These are phyloP conservation scores for Ganoderma lucidum DNA, from an alignment of 1,284 basidiomycete species.

Conservation along the genomic window DNA sequence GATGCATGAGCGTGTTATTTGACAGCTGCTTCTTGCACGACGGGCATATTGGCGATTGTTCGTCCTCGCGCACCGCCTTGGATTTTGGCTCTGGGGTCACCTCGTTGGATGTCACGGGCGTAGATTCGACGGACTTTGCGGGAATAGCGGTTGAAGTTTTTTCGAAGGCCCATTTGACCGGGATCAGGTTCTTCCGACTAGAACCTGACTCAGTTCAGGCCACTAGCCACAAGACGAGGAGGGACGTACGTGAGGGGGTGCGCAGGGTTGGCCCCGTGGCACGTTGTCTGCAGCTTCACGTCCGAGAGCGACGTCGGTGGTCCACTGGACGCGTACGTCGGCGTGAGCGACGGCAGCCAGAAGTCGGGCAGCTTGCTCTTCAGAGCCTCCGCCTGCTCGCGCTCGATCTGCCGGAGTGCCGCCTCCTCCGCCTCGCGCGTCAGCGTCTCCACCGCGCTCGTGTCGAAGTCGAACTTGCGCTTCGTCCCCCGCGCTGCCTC, in stretches of 20 bases:
- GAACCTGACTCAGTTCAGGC: neutral
- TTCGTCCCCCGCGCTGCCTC: conserved; percentile 63
- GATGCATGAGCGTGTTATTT: conserved; percentile 74
- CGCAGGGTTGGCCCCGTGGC: conserved; percentile 76
- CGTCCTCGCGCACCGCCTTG: conserved; percentile 55
- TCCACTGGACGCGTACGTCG: conserved; percentile 72
- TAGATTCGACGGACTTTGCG: conserved; percentile 51
- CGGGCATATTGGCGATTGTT: conserved; percentile 76
- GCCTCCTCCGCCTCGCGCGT: conserved; percentile 85
- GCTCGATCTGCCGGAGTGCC: conserved; percentile 82
- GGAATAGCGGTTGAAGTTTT: conserved; percentile 40
- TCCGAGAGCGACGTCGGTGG: conserved; percentile 74
- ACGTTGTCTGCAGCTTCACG: conserved; percentile 87
- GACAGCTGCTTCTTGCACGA: conserved; percentile 88
- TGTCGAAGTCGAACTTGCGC: conserved; percentile 83
- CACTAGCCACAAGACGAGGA: neutral
- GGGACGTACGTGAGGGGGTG: conserved; percentile 77
- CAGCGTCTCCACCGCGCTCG: conserved; percentile 71
- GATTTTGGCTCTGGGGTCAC: conserved; percentile 33
- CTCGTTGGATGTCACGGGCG: conserved; percentile 45
- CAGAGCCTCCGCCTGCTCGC: conserved; percentile 85
- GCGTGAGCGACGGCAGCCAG: conserved; percentile 91
- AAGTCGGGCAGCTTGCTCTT: conserved; percentile 93
- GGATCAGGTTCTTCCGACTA: conserved; percentile 79
- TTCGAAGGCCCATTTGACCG: conserved; percentile 78